Base-by-base conservation (phyloP, 352 stramenopile genomes). In the Phytophthora agathidicida region DNA sequence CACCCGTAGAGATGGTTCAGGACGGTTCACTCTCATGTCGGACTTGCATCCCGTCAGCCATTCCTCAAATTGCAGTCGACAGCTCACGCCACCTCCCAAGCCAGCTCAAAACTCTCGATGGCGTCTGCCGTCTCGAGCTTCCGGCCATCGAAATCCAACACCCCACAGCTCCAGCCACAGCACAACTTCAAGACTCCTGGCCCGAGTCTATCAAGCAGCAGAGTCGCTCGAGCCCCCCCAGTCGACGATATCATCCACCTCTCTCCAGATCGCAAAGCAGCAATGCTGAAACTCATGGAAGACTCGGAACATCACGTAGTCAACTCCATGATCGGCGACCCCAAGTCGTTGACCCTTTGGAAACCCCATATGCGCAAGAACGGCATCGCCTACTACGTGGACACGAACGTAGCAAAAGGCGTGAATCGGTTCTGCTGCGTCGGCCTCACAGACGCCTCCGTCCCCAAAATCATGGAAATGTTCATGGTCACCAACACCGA, bases 361-460 rank as follows among this genome's bases (percentile, higher is more conserved):
- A 78, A 73, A 45, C 66, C 42, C 10, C 47, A 27, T 2, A 73
- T 68, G 69, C 39, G 36, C 23, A 72, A 75, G 44, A 73, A 71
- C 51, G 60, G 64, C 43, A 73, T 78, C 57, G 24, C 63, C 13
- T 86, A 79, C 65, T 86, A 68, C 44, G 68, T 82, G 20, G 71
- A 86, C 54, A 56, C 81, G 23, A 69, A 63, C 11, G 73, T 83
- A 3, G 59, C 26, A 14, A 67, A 66, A 53, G 63, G 62, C 1
- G n/a, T 65, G 24, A 75, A 65, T 46, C 71, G 76, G 0, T 83
- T 86, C 62, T 83, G 76, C 46, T 83, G 76, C 30, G 68, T 83
- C 16, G 71, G 67, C 10, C 53, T 68, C 41, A 81, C 73, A 7
- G 55, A 70, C 28, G 73, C 73, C 8, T 39, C 61, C 2, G 56